These are phyloP conservation scores for Boletellus ananas DNA, from an alignment of 768 basidiomycete species.

Conservation along the genomic window DNA sequence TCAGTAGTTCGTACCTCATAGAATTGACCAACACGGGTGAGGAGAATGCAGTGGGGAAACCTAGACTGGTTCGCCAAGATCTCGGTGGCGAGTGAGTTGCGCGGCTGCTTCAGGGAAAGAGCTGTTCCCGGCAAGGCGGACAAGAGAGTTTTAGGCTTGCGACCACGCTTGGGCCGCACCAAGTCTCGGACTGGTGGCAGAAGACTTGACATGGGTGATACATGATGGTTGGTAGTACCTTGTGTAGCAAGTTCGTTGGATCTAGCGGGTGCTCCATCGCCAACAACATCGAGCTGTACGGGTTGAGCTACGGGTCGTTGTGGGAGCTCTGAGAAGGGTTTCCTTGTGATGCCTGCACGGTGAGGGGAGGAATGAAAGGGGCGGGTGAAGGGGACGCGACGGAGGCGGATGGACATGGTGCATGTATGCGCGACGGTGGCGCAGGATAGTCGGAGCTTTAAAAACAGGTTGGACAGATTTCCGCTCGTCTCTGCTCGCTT, in stretches of 20 bases:
- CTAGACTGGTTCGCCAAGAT: conserved; percentile 66
- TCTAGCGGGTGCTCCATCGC: not conserved
- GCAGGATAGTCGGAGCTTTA: conserved; percentile 32
- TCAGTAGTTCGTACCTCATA: conserved; percentile 65
- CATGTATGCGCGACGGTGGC: conserved; percentile 32
- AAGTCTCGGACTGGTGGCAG: not conserved
- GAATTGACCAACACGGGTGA: conserved; percentile 92
- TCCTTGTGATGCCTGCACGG: conserved; percentile 37
- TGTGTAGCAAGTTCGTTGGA: not conserved
- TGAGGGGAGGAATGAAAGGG: conserved; percentile 8
- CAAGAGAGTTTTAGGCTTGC: conserved; percentile 10
- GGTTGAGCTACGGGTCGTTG: conserved; percentile 22
- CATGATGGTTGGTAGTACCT: conserved; percentile 3
- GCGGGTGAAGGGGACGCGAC: conserved; percentile 10
- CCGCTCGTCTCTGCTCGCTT: conserved; percentile 30
- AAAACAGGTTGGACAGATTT: conserved; percentile 30
- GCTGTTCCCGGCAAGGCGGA: not conserved
- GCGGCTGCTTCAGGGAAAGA: conserved; percentile 25
- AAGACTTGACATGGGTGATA: not conserved
- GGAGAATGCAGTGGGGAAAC: conserved; percentile 85
- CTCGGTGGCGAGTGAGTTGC: conserved; percentile 58
- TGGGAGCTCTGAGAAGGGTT: conserved; percentile 59
- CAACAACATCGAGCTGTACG: not conserved
- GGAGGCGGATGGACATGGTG: conserved; percentile 11
- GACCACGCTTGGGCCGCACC: conserved; percentile 13